Conservation (phyloP, 177 flowering plant genomes). For the Vitis hybrid region DNA sequence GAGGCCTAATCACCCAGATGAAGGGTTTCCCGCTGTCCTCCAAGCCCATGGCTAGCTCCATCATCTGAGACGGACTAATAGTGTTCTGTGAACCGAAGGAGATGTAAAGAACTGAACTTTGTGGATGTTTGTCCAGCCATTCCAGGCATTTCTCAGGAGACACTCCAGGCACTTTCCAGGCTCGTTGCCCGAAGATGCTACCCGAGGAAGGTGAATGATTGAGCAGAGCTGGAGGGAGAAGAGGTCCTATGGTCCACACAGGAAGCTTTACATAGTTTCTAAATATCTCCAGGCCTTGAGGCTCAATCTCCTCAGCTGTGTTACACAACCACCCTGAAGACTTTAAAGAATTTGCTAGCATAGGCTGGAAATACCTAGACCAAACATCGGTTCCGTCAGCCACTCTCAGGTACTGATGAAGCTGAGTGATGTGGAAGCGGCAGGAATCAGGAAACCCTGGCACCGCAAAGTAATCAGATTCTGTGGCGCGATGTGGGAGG, state of each 20-base stretch:
- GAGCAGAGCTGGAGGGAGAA: slow-evolving; percentile 31
- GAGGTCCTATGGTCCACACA: slow-evolving; percentile 55
- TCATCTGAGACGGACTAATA: slow-evolving; percentile 50
- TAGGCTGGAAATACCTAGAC: slow-evolving; percentile 42
- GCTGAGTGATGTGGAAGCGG: slow-evolving; percentile 32
- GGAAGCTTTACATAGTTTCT: slow-evolving; percentile 33
- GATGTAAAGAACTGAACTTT: slow-evolving; percentile 46
- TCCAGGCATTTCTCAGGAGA: slow-evolving; percentile 24
- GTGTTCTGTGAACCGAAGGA: slow-evolving; percentile 67
- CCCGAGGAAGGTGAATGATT: not conserved
- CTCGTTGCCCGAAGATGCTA: not conserved
- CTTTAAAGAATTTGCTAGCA: slow-evolving; percentile 26
- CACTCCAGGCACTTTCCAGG: slow-evolving; percentile 31
- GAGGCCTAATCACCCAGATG: slow-evolving; percentile 20
- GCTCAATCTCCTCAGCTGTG: slow-evolving; percentile 55
- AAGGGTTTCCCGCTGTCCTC: slow-evolving; percentile 12
- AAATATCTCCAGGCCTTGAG: slow-evolving; percentile 32
- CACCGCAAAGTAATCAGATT: slow-evolving; percentile 32
- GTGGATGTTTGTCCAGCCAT: slow-evolving; percentile 36
- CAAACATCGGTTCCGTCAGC: slow-evolving; percentile 48
- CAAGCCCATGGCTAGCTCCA: slow-evolving; percentile 36
- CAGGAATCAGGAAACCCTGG: slow-evolving; percentile 53
- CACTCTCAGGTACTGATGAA: slow-evolving; percentile 30
- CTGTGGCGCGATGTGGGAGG: slow-evolving; percentile 44
- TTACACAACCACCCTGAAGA: slow-evolving; percentile 48